phyloP scores from a whole-genome alignment of 495 filamentous ascomycete species.

The Aspergillus biplanus region DNA sequence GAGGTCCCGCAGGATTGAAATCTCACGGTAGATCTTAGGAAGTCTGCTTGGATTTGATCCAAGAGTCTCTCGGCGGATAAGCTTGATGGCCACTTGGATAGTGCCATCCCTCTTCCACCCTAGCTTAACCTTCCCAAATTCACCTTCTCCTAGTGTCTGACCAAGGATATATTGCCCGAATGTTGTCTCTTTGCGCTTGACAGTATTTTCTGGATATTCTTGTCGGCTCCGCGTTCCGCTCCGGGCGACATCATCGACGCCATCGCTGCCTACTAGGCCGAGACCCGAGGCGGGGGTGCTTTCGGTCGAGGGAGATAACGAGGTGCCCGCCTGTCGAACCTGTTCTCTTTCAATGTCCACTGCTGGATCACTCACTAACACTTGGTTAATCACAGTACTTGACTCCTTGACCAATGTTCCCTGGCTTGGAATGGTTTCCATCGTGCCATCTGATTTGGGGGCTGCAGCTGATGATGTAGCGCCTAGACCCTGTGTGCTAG shows the following conservation, averaged over 20 bases:
- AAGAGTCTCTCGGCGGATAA: constrained; percentile 88
- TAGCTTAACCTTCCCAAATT: constrained; percentile 98
- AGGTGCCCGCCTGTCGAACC: constrained; percentile 68
- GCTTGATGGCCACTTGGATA: constrained; percentile 95
- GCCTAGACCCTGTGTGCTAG: constrained; percentile 16
- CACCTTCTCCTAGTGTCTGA: constrained; percentile 96
- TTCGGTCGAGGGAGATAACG: constrained; percentile 54
- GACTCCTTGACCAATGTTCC: constrained; percentile 43
- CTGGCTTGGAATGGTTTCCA: constrained; percentile 32
- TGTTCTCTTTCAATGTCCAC: constrained; percentile 78
- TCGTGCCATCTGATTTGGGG: constrained; percentile 25
- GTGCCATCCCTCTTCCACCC: constrained; percentile 98
- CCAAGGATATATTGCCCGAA: constrained; percentile 96
- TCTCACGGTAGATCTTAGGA: constrained; percentile 97
- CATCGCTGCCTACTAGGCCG: constrained; percentile 55
- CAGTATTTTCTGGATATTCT: constrained; percentile 63
- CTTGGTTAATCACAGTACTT: constrained; percentile 68
- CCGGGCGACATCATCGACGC: constrained; percentile 63
- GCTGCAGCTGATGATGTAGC: constrained; percentile 20
- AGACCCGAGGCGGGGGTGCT: constrained; percentile 57
- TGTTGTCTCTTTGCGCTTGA: constrained; percentile 73
- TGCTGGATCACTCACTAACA: constrained; percentile 77
- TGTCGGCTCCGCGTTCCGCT: constrained; percentile 72
- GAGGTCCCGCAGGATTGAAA: constrained; percentile 82
- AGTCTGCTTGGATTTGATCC: constrained; percentile 84